Evolutionary conservation across 805 yeast species (phyloP), one percentile per base, ranked within the genome.

Genomic region (Metschnikowia hibisci): DNA sequence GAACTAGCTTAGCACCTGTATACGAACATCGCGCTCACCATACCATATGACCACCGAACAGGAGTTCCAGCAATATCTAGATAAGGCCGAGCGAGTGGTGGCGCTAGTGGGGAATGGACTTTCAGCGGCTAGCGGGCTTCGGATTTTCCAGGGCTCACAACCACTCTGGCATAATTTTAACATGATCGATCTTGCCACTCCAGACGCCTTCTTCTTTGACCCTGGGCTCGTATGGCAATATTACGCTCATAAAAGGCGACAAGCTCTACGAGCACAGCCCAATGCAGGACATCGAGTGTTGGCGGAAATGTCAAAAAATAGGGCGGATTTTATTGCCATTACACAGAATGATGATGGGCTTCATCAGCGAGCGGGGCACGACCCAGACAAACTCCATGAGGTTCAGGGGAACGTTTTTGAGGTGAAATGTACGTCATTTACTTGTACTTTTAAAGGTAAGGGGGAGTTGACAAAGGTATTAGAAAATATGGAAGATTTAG

Each of bases 211-310:
- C 60, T 77, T 81, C 46, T 69, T 71, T 14, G 90, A 88, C 57
- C 96, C 96, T 0, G 86, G 87, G 0, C 68, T 87, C 8, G 96
- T 89, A 6, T 88, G 96, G 96, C 91, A 86, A 57, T 88, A 85
- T 55, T 88, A 89, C 61, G 72, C 87, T 4, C 78, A 79, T 60
- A 65, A 95, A 47, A 60, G 96, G 34, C 72, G 65, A 36, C 69
- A 69, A 38, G 90, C 96, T 0, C 64, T 86, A 40, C 63, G 62
- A 34, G 87, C 91, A 0, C 61, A 56, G 38, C 96, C 96, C 0
- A 88, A 88, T 55, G 60, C 56, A 8, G 96, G 91, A 0, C 96
- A 88, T 58, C 58, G 56, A 39, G 84, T 89, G 2, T 62, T 88
- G 36, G 82, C 91, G 0, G 72, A 74, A 57, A 67, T 89, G 29